phyloP scores from a whole-genome alignment of 2,329 filamentous ascomycete genomes.

The Hypoxylon sp. region DNA sequence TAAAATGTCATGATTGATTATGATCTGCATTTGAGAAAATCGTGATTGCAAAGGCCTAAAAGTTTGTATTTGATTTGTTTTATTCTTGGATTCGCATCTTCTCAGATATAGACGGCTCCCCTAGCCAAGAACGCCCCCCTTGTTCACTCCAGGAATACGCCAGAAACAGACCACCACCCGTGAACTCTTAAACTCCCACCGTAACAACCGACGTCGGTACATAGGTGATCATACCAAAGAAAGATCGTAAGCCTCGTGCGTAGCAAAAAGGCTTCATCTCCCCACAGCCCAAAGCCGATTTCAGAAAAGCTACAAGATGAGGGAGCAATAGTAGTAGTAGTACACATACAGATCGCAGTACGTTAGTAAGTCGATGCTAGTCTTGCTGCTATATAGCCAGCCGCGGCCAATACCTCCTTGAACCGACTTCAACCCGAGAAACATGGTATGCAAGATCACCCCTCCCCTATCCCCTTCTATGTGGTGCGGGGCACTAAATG shows the following conservation, averaged over 20 bases:
- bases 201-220: no score
- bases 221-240: no score
- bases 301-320: background rate
- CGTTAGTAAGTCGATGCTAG: background rate
- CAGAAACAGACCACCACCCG: no score
- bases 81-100: background rate
- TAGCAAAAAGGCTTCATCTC: background rate
- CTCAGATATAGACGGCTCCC: background rate
- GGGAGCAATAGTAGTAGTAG: slow-evolving; percentile 6
- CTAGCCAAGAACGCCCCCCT: no score
- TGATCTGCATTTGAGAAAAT: no score
- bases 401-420: background rate
- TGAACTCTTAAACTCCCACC: no score
- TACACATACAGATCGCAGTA: slow-evolving; percentile 10
- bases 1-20: no score
- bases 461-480: background rate
- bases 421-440: background rate
- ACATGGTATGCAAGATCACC: slow-evolving; percentile 17
- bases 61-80: background rate
- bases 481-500: slow-evolving; percentile 6
- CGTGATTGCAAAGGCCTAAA: background rate
- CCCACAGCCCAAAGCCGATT: background rate
- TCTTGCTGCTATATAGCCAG: slow-evolving; percentile 1
- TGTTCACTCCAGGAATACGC: no score
- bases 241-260: background rate